Conservation (phyloP, 768 basidiomycete species). For the Kockovaella imperatae region DNA sequence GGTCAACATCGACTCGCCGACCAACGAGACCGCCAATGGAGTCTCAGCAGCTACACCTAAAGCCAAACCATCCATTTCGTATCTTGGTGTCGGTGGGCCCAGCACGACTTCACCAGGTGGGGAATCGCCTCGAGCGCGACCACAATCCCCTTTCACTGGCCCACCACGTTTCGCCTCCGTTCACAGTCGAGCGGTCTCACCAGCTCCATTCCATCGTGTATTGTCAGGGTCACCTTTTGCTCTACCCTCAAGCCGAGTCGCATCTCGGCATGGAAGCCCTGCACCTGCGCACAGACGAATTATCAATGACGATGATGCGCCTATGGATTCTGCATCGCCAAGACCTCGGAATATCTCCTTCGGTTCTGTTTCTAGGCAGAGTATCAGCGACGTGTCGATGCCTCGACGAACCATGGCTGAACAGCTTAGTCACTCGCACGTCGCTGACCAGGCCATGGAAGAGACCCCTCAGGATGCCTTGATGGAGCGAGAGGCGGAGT, state of each 20-base stretch:
- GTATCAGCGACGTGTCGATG: no score
- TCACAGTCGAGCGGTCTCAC: background rate
- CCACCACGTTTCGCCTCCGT: slow-evolving; percentile 30
- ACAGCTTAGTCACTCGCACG: no score
- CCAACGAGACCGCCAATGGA: background rate
- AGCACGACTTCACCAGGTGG: no score
- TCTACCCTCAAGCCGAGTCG: slow-evolving; percentile 6
- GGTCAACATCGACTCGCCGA: background rate
- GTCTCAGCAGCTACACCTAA: background rate
- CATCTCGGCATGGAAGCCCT: slow-evolving; percentile 1
- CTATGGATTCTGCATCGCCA: background rate
- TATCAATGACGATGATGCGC: slow-evolving; percentile 29
- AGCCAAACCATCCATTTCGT: no score
- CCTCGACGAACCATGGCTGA: no score
- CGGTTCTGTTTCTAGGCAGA: no score
- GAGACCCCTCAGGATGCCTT: no score
- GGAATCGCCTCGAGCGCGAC: slow-evolving; percentile 5
- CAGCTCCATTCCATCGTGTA: slow-evolving; percentile 11
- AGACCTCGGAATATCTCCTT: no score
- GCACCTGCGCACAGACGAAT: slow-evolving; percentile 11
- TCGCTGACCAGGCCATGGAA: no score
- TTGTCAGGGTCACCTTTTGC: slow-evolving; percentile 31
- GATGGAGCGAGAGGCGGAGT: no score
- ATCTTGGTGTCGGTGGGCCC: no score
- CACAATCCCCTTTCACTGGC: slow-evolving; percentile 27